Evolutionary conservation across 2,329 filamentous ascomycete genomes (phyloP), one percentile per base, ranked within the genome.

Genomic region (Pseudogymnoascus sp.): DNA sequence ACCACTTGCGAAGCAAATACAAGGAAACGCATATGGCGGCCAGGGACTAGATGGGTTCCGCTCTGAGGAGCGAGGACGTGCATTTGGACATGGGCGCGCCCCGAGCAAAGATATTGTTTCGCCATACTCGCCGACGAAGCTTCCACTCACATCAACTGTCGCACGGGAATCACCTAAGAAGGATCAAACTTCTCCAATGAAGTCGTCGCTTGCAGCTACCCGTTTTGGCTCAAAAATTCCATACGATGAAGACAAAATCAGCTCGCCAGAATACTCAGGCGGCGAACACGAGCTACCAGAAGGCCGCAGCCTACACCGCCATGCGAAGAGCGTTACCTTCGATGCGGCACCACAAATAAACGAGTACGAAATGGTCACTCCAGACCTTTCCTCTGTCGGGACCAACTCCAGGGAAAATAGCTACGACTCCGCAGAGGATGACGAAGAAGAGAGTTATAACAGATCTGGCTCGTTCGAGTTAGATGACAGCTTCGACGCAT

Each of bases 311-410:
- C 79, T 91, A 41, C 88, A 91, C 71, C 88, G 91, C 60, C 90
- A 96, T 74, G 87, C 91, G 57, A 99, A 99, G 79, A 97, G 92
- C 69, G 94, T 99, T 62, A 99, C 93, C 0, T 99, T 99, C 72
- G 91, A 97, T 75, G 89, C 88, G 37, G 91, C 90, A 1, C 94
- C 94, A 22, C 90, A 96, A 71, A 83, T 99, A 69, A 96, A 97
- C 71, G 94, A 99, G 75, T 99, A 97, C 73, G 94, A 97, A 75
- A 92, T 97, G 89, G 89, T 91, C 34, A 99, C 94, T 2, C 94
- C 94, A 9, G 94, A 97, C 70, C 84, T 95, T n/a, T 97, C 93
- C 1, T 96, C 92, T 0, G 81, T 95, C 22, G 90, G 90, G 25
- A 93, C 90, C 57, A 91, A 88, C 67, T 97, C 93, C 11, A 88